A percentile compares a stretch with the other conserved stretches of the same genome.
These are phyloP conservation scores for Sporobolomyces pararoseus DNA, from an alignment of 768 basidiomycete genomes.

Conservation along the genomic window DNA sequence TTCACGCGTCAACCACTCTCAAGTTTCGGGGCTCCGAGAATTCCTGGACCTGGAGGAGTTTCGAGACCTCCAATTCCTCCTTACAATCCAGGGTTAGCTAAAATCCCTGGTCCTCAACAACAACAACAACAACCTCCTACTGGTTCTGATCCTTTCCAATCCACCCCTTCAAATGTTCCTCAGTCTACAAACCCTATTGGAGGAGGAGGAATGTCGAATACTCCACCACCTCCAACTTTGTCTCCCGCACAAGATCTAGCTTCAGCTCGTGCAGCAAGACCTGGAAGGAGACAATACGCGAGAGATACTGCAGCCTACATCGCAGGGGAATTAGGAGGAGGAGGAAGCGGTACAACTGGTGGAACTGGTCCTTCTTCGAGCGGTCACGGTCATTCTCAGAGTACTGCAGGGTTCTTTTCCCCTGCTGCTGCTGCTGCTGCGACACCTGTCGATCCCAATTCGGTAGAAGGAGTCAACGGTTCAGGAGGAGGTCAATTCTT, in stretches of 20 bases:
- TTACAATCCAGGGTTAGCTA: slow-evolving; percentile 19
- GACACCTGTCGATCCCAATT: not conserved
- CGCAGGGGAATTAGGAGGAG: slow-evolving; percentile 18
- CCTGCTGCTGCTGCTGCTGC: slow-evolving; percentile 10
- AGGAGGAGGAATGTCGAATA: not conserved
- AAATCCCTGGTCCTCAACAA: not conserved
- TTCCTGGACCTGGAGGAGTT: not conserved
- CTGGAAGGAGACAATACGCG: slow-evolving; percentile 27
- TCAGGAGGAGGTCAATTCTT: slow-evolving; percentile 20
- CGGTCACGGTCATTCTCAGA: slow-evolving; percentile 36
- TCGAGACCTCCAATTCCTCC: slow-evolving; percentile 15
- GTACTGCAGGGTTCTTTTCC: slow-evolving; percentile 33
- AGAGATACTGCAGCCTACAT: slow-evolving; percentile 37
- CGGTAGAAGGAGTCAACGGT: not conserved
- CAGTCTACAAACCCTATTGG: not conserved
- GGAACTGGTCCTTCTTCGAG: no score
- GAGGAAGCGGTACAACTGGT: not conserved
- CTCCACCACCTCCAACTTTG: slow-evolving; percentile 18
- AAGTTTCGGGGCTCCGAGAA: slow-evolving; percentile 21
- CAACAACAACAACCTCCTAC: slow-evolving; percentile 5
- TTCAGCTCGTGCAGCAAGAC: slow-evolving; percentile 8
- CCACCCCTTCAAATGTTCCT: not conserved
- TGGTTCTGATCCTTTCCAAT: not conserved
- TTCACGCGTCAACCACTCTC: slow-evolving; percentile 10
- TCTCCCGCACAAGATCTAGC: slow-evolving; percentile 15